These are phyloP conservation scores for Styphnolobium japonicum DNA, from an alignment of 306 rosid species.

Conservation along the genomic window DNA sequence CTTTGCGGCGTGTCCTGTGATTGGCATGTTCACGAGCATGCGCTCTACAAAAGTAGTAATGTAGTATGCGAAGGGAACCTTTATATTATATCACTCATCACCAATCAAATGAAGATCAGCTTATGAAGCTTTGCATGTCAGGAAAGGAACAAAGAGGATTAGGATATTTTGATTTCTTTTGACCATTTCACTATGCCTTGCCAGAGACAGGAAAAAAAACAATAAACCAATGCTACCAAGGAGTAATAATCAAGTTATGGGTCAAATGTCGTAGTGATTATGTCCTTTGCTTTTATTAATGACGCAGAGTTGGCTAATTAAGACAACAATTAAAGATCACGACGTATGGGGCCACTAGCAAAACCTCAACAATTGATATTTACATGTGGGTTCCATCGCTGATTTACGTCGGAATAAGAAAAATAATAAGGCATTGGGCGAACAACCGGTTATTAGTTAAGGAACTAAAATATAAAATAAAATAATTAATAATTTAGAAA, in stretches of 20 bases:
- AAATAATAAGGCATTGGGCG: no score
- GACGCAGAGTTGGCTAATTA: background rate
- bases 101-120: background rate
- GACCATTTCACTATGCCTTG: background rate
- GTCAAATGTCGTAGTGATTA: constrained; percentile 18
- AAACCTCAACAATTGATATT: constrained; percentile 4
- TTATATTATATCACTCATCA: background rate
- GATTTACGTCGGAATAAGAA: background rate
- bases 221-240: background rate
- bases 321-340: constrained; percentile 21
- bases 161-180: background rate
- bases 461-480: no score
- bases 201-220: background rate
- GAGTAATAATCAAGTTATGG: background rate
- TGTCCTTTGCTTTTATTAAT: constrained; percentile 12
- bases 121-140: constrained; percentile 6
- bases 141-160: background rate
- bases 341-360: background rate
- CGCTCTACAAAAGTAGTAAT: background rate
- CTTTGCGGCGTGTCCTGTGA: constrained; percentile 7
- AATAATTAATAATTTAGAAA: no score
- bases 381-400: constrained; percentile 25
- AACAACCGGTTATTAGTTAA: no score
- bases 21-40: constrained; percentile 19
- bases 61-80: background rate